Percentiles rank a stretch among this genome's conserved stretches.
These are phyloP conservation scores for Aspergillus jensenii DNA, from an alignment of 2,329 filamentous ascomycete genomes.

Conservation along the genomic window DNA sequence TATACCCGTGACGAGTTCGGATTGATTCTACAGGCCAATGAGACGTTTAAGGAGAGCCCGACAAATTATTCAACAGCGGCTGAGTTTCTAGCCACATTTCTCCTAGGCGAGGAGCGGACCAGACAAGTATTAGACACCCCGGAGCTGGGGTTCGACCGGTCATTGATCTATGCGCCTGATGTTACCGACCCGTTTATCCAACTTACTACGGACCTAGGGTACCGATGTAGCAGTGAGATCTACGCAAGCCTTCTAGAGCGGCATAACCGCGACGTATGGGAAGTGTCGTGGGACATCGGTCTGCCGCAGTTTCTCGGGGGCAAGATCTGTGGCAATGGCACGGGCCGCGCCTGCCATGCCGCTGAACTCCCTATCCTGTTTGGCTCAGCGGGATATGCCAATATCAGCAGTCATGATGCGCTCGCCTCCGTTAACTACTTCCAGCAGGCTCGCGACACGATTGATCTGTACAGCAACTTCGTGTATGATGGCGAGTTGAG, in stretches of 20 bases:
- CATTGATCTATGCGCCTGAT: background rate
- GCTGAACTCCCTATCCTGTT: too few relatives aligned
- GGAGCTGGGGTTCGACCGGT: background rate
- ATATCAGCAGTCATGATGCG: too few relatives aligned
- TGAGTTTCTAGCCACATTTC: background rate
- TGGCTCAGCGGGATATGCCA: too few relatives aligned
- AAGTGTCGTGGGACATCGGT: too few relatives aligned
- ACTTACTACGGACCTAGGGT: background rate
- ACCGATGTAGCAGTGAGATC: background rate
- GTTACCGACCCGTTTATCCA: background rate
- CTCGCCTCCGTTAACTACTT: background rate
- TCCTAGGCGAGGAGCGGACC: background rate
- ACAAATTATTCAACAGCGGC: background rate
- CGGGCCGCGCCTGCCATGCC: too few relatives aligned
- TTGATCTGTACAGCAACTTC: background rate
- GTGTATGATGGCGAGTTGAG: background rate
- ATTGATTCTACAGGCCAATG: background rate
- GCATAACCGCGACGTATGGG: background rate
- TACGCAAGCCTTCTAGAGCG: background rate
- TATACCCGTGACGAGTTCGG: background rate
- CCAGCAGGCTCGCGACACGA: background rate
- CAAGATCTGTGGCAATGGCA: too few relatives aligned
- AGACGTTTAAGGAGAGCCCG: too few relatives aligned
- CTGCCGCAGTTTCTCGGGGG: too few relatives aligned
- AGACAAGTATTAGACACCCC: background rate